Evolutionary conservation across 2,329 filamentous ascomycete species (phyloP).

Genomic region (Bisporella sp.): DNA sequence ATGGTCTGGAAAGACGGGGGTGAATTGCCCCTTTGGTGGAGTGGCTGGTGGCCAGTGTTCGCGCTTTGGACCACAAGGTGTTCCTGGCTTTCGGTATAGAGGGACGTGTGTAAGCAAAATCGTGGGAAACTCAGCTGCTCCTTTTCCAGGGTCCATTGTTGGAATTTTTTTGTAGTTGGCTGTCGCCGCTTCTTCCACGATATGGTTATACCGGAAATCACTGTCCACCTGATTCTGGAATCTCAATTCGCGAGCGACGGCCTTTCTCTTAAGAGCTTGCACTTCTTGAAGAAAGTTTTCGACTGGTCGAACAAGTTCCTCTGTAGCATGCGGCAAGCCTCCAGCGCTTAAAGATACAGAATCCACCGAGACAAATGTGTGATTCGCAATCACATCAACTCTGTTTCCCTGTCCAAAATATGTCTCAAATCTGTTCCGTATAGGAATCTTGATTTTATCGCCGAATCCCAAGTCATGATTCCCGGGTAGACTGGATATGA

Average conservation of each 20-base stretch:
- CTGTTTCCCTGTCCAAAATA: slow-evolving; percentile 91
- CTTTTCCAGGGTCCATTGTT: slow-evolving; percentile 35
- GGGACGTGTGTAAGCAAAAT: slow-evolving; percentile 89
- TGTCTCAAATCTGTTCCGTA: slow-evolving; percentile 75
- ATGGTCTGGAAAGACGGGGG: slow-evolving; percentile 52
- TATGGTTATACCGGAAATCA: slow-evolving; percentile 49
- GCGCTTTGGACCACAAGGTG: slow-evolving; percentile 78
- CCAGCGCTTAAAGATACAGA: slow-evolving; percentile 78
- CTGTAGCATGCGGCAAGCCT: slow-evolving; percentile 40
- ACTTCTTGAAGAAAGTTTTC: slow-evolving; percentile 69
- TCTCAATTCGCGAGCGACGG: slow-evolving; percentile 61
- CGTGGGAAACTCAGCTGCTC: slow-evolving; percentile 64
- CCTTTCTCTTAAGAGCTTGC: slow-evolving; percentile 56
- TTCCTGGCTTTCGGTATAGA: slow-evolving; percentile 72
- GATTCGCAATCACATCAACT: slow-evolving; percentile 87
- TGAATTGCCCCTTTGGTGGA: slow-evolving; percentile 50
- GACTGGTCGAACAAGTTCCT: slow-evolving; percentile 68
- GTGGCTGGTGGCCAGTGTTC: slow-evolving; percentile 74
- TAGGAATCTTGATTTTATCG: slow-evolving; percentile 70
- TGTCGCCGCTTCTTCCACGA: slow-evolving; percentile 44
- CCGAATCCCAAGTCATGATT: slow-evolving; percentile 96
- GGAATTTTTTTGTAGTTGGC: slow-evolving; percentile 31
- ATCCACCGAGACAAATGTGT: slow-evolving; percentile 90
- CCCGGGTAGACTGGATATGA: slow-evolving; percentile 81
- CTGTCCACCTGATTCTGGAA: slow-evolving; percentile 52